These are phyloP conservation scores for Arachis hypogaea DNA, from an alignment of 306 rosid species.

Conservation along the genomic window DNA sequence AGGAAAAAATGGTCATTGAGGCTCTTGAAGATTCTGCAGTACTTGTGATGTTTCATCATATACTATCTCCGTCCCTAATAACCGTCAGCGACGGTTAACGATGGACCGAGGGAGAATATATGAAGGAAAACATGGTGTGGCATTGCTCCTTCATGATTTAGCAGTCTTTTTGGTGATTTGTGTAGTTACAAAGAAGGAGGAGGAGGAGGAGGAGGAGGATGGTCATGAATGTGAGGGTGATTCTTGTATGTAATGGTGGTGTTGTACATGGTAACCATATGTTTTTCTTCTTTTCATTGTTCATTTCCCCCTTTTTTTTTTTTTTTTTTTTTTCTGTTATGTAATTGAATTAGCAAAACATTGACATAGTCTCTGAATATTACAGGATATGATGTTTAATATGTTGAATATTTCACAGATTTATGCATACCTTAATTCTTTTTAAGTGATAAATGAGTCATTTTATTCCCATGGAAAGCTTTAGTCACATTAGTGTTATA, in stretches of 20 bases:
- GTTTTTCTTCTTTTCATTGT: conserved; percentile 34
- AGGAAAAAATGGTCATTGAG: conserved; percentile 70
- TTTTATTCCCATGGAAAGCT: not conserved
- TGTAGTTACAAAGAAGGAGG: conserved; percentile 34
- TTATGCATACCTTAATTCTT: conserved; percentile 45
- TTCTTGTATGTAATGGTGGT: conserved; percentile 64
- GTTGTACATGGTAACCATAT: conserved; percentile 83
- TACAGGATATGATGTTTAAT: conserved; percentile 53
- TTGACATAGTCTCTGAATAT: conserved; percentile 56
- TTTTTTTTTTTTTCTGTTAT: conserved; percentile 10
- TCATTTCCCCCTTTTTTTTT: not conserved
- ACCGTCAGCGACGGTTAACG: no score
- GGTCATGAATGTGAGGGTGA: conserved; percentile 42
- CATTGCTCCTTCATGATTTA: conserved; percentile 30
- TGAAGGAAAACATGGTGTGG: no score
- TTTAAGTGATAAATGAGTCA: not conserved
- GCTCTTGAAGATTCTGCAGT: conserved; percentile 37
- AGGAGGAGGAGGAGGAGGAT: conserved; percentile 27
- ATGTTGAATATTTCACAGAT: conserved; percentile 47
- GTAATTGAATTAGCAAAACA: conserved; percentile 52
- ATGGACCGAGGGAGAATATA: no score
- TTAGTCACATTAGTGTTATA: not conserved
- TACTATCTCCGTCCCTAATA: no score
- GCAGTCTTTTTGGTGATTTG: conserved; percentile 35
- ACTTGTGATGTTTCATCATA: not conserved